Conservation (phyloP, 2,329 filamentous ascomycete species). For the Fusarium pseudonygamai region DNA sequence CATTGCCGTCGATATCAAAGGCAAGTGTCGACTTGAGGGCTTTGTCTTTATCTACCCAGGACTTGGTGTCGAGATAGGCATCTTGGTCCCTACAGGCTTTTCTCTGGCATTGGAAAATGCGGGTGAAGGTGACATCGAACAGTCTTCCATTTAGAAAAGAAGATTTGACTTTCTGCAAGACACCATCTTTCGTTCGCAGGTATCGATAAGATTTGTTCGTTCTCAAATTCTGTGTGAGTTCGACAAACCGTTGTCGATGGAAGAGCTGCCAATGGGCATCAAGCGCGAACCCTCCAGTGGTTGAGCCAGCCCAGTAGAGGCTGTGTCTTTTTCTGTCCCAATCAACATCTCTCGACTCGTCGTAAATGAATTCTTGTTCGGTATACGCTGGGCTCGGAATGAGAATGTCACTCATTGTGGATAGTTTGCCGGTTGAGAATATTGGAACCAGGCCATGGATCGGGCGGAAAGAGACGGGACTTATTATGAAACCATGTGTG, state of each 20-base stretch:
- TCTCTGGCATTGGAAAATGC: constrained; percentile 55
- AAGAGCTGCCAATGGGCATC: constrained; percentile 51
- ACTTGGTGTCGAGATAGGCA: constrained; percentile 42
- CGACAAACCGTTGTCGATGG: background rate
- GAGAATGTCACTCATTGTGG: constrained; percentile 61
- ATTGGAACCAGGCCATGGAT: constrained; percentile 55
- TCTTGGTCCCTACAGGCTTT: constrained; percentile 49
- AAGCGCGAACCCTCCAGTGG: constrained; percentile 56
- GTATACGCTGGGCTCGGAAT: constrained; percentile 61
- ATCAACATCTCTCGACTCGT: constrained; percentile 50
- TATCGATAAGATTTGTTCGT: background rate
- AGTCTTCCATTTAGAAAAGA: background rate
- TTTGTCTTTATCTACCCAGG: constrained; percentile 46
- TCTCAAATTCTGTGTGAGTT: background rate
- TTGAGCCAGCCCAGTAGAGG: constrained; percentile 67
- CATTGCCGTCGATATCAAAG: constrained; percentile 65
- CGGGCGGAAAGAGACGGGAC: constrained; percentile 53
- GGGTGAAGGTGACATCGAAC: constrained; percentile 49
- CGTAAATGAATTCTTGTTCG: constrained; percentile 53
- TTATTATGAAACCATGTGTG: constrained; percentile 57
- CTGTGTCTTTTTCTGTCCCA: constrained; percentile 61
- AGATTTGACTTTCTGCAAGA: background rate
- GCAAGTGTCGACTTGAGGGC: constrained; percentile 52
- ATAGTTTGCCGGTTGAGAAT: constrained; percentile 55
- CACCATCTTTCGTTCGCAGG: background rate